These are phyloP conservation scores for Aaosphaeria arxii DNA, from an alignment of 2,329 filamentous ascomycete species.

Conservation along the genomic window DNA sequence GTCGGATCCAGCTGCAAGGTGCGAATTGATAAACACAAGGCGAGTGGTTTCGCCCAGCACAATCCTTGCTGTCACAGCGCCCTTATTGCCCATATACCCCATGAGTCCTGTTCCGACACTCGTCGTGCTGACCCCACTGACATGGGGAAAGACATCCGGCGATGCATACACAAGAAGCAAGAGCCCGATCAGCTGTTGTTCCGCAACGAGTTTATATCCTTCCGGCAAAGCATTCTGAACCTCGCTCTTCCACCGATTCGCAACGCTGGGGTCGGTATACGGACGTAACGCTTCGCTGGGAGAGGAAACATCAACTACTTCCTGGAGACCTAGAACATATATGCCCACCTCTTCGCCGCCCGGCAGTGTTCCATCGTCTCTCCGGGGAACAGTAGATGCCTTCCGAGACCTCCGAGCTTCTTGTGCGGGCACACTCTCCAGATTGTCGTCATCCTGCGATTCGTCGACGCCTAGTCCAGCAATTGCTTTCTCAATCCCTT, in stretches of 20 bases:
- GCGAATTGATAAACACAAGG: conserved; percentile 86
- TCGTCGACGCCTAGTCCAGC: conserved; percentile 47
- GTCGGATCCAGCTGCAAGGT: conserved; percentile 84
- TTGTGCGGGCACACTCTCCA: conserved; percentile 47
- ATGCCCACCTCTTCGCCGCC: conserved; percentile 73
- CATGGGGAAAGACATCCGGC: conserved; percentile 67
- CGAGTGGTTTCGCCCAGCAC: conserved; percentile 86
- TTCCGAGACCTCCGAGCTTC: conserved; percentile 46
- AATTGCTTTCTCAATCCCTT: conserved; percentile 65
- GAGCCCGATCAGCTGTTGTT: conserved; percentile 83
- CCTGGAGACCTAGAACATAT: conserved; percentile 87
- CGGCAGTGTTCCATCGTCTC: conserved; percentile 48
- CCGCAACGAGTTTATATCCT: conserved; percentile 73
- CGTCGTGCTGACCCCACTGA: conserved; percentile 78
- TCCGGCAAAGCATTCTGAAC: conserved; percentile 70
- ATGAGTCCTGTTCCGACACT: conserved; percentile 85
- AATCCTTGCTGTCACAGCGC: conserved; percentile 76
- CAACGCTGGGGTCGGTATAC: conserved; percentile 69
- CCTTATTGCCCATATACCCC: conserved; percentile 96
- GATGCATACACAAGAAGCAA: conserved; percentile 84
- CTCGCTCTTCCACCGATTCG: conserved; percentile 77
- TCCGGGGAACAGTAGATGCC: conserved; percentile 41
- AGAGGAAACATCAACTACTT: conserved; percentile 82
- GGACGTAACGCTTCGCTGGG: conserved; percentile 74
- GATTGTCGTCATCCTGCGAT: conserved; percentile 30